Base-by-base conservation (phyloP, 1,284 basidiomycete species). In the Inonotus obliquus region DNA sequence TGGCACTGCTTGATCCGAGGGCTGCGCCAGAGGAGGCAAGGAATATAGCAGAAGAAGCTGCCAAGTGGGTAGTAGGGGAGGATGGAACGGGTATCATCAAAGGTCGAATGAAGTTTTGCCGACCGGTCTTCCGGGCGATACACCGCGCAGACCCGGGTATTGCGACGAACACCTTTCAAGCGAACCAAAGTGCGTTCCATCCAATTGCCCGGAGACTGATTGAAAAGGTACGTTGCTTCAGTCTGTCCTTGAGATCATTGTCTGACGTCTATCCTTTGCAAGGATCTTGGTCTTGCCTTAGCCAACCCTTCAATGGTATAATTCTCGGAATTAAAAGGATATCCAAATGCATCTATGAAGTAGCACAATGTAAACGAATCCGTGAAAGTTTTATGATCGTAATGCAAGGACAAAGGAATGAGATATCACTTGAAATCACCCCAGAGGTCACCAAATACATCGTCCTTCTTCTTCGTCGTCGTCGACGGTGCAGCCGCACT, bases 41-140 rank as follows among this genome's bases (percentile, higher is more conserved):
- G 52, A 65, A 68, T 13, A 83, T 79, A 62, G 83, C 81, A 1
- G 59, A 63, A 0, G 75, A 79, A 23, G 89, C 86, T 1, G 81
- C 78, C 0, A 76, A 80, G 37, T 92, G 89, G 90, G 82, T 87
- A n/a, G 80, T 85, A 13, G 88, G 87, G 1, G 76, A 72, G 19
- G 83, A 85, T 63, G 82, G 75, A 27, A 81, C 77, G 13, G 84
- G 81, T 6, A 73, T 83, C 38, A 73, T 90, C 62, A 86, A 87
- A 68, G 89, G 88, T 2, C 77, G 90, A 21, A 91, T 92, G 89
- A 92, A 92, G 72, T 91, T 91, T 75, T 91, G 89, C 71, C 73
- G 91, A 58, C 87, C 87, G 0, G 74, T 83, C 9, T 84, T 90
- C 69, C 73, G 81, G 44, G 80, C 76, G 0, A 79, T 85, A 19